Conservation (phyloP, 2,329 filamentous ascomycete genomes). For the Fusarium miscanthi region DNA sequence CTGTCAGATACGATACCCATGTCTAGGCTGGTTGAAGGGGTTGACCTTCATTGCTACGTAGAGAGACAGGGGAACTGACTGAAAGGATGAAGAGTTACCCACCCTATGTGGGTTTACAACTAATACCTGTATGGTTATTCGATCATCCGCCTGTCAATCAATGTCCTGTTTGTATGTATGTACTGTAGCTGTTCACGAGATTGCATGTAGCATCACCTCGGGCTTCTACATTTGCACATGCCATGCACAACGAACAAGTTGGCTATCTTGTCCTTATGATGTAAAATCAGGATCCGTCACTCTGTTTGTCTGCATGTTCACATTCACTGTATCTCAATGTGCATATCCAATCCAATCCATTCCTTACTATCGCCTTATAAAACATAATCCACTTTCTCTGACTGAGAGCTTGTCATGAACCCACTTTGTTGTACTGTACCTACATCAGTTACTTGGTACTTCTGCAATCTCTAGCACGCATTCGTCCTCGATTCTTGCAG, state of each 20-base stretch:
- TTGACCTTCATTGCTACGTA: background rate
- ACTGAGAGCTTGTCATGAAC: constrained; percentile 7
- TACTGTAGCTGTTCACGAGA: background rate
- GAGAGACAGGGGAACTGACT: constrained; percentile 1
- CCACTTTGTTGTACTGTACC: constrained; percentile 12
- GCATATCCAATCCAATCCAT: constrained; percentile 3
- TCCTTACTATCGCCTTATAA: background rate
- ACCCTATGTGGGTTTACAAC: constrained; percentile 20
- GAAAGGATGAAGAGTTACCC: constrained; percentile 12
- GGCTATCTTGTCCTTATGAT: constrained; percentile 4
- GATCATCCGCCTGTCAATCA: constrained; percentile 14
- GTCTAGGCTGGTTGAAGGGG: constrained; percentile 6
- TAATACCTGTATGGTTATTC: constrained; percentile 8
- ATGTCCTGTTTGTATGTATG: background rate
- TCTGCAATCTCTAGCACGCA: constrained; percentile 2
- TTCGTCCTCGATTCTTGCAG: background rate
- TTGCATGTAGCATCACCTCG: constrained; percentile 11
- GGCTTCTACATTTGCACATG: constrained; percentile 29
- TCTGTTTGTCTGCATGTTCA: background rate
- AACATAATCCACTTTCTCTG: constrained; percentile 20
- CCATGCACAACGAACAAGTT: background rate
- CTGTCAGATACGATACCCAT: constrained; percentile 8
- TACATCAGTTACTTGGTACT: constrained; percentile 20
- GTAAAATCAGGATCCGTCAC: constrained; percentile 2
- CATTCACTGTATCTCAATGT: constrained; percentile 6